phyloP scores from a whole-genome alignment of 1,284 basidiomycete species.

The Jaminaea rosea region DNA sequence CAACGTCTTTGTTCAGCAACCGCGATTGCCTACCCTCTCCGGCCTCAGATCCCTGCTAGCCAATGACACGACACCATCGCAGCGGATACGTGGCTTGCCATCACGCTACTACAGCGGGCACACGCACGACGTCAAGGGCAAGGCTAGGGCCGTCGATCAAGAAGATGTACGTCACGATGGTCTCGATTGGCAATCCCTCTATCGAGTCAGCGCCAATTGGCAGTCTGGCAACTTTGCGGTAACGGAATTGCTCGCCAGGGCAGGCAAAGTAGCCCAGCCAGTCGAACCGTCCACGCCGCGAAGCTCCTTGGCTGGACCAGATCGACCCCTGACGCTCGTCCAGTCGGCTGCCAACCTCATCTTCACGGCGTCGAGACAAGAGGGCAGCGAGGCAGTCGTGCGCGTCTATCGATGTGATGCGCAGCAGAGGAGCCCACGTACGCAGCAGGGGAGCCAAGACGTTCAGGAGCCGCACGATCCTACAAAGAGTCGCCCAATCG shows the following conservation, averaged over 20 bases:
- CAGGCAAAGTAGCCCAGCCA: not conserved
- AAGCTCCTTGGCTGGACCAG: not conserved
- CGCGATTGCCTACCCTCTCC: too few relatives aligned
- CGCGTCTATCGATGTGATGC: too few relatives aligned
- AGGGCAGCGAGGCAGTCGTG: not conserved
- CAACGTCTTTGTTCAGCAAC: too few relatives aligned
- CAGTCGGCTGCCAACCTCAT: conserved; percentile 13
- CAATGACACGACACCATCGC: too few relatives aligned
- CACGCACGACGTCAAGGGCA: too few relatives aligned
- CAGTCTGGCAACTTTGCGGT: conserved; percentile 17
- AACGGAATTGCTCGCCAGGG: conserved; percentile 9
- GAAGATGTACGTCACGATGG: conserved; percentile 6
- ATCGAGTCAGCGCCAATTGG: conserved; percentile 21
- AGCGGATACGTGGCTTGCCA: too few relatives aligned
- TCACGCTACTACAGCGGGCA: too few relatives aligned
- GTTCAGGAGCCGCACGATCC: too few relatives aligned
- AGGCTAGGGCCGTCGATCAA: not conserved
- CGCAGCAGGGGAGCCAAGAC: not conserved
- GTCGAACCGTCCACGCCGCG: not conserved
- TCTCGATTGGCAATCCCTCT: conserved; percentile 22
- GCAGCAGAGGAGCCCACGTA: not conserved
- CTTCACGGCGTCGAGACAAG: conserved; percentile 7
- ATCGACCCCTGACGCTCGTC: conserved; percentile 9
- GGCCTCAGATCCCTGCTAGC: too few relatives aligned
- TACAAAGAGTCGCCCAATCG: not conserved